Base-by-base conservation (phyloP, 2,329 filamentous ascomycete genomes). In the Colletotrichum tropicicola region DNA sequence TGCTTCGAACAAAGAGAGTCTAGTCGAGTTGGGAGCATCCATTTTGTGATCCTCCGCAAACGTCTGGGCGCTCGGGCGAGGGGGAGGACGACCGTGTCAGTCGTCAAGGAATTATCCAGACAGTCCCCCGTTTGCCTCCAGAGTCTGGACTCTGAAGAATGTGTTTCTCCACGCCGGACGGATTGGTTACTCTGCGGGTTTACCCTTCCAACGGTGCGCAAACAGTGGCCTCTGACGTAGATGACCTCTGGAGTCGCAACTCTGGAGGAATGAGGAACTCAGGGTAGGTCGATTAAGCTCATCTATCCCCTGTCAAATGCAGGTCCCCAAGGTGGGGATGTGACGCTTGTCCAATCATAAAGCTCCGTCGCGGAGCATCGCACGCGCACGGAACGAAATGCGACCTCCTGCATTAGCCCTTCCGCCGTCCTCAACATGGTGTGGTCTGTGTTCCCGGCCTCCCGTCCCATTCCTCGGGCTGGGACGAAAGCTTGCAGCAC, bases 401-500 rank as follows among this genome's bases (percentile, higher is more conserved):
- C 23, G 27, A 43, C 17, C 61, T 54, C 62, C 49, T 61, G 62
- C 62, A 65, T 65, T 61, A 61, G 62, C 54, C n/a, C 44, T 15
- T 37, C 28, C 27, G 39, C 41, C 21, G 53, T 28, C 19, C 10
- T 35, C 21, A n/a, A 3, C 21, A 25, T 47, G 30, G 19, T 47
- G 10, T 39, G 54, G 30, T 57, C 41, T 41, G 54, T 57, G 54
- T 55, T 35, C 25, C 9, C 21, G 30, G 21, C 32, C 54, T 47
- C 12, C 32, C 51, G 35, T 51, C 28, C 37, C 52, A 15, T 55
- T 21, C 28, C n/a, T n/a, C n/a, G n/a, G 8, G 9, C 17, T 21
- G 19, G 39, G 39, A 43, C 19, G 39, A 17, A n/a, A 19, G 19
- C 39, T 35, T 35, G 30, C 15, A 6, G 9, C 30, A 35, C n/a